These are phyloP conservation scores for Luzula sylvatica DNA, from an alignment of 176 grass and related monocot genomes.

Conservation along the genomic window DNA sequence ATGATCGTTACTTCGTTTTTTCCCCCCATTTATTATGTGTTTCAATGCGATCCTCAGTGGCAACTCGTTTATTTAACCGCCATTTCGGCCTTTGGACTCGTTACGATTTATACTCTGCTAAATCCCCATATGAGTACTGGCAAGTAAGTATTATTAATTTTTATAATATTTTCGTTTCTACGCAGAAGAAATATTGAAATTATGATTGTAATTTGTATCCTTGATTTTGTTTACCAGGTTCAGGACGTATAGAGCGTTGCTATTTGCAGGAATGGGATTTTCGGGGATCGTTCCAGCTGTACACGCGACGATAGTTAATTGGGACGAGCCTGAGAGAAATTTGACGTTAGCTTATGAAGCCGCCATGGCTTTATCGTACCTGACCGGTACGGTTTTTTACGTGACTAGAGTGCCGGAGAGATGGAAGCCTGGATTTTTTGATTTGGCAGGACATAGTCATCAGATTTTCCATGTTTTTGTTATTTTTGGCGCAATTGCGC, in stretches of 20 bases:
- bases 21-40: conserved; percentile 95
- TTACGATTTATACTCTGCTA: conserved; percentile 66
- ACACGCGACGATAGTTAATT: conserved; percentile 62
- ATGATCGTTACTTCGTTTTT: conserved; percentile 92
- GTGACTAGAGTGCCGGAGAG: conserved; percentile 62
- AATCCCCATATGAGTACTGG: conserved; percentile 34
- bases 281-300: conserved; percentile 67
- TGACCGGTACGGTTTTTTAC: conserved; percentile 55
- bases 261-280: conserved; percentile 87
- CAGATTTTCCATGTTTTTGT: conserved; percentile 92
- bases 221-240: conserved; percentile 20
- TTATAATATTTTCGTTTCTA: too few relatives aligned
- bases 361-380: conserved; percentile 64
- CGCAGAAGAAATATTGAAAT: too few relatives aligned
- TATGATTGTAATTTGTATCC: too few relatives aligned
- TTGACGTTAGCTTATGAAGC: conserved; percentile 66
- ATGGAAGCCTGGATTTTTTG: conserved; percentile 69
- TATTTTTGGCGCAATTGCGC: conserved; percentile 74
- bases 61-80: conserved; percentile 55
- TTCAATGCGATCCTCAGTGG: conserved; percentile 75
- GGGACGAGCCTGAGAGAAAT: conserved; percentile 54
- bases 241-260: conserved; percentile 52
- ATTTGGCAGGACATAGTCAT: conserved; percentile 73
- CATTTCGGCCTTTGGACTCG: conserved; percentile 47
- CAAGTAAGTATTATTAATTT: too few relatives aligned